Evolutionary conservation across 148 eudicot species (phyloP), one percentile per base, ranked within the genome.

Genomic region (Amaranthus hypochondriacus): DNA sequence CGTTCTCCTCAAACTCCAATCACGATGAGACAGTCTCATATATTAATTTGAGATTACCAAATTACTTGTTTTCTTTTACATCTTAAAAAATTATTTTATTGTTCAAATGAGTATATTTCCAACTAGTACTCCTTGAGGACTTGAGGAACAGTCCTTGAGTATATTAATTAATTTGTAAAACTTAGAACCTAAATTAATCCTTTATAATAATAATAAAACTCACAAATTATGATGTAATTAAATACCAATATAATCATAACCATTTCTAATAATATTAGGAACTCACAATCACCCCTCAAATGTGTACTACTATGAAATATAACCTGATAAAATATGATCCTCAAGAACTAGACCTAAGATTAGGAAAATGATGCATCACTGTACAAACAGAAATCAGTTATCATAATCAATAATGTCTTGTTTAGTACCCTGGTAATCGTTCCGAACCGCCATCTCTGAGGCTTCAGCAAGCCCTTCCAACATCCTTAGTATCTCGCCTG

Each of bases 391-490:
- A 46, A 3, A 73, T 56, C 55, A 75, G 47, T 73, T 62, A 58
- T 74, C 84, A 69, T 56, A 68, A 12, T 80, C 82, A 46, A 80
- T 72, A 66, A 79, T 56, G 43, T 73, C 74, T 52, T 63, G 73
- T 48, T 67, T 82, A 58, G 82, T 56, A 51, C 53, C 42, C 28
- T 44, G 74, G 14, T 39, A 9, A 62, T 73, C 73, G 51, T 53
- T 82, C 76, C 76, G 75, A 43, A 64, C 64, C 13, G 78, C 76
- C 72, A 78, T 81, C 66, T 88, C 90, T 4, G 92, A 88, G 9
- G 83, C 92, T 9, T 80, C 69, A 13, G 88, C 88, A 47, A 90
- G 86, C 70, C 88, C 90, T 59, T 88, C 90, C 72, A 90, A 57
- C 83, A 90, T 89, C 74, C 87, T 76, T 4, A 90, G 75, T 66